Evolutionary conservation across 1,284 basidiomycete genomes (phyloP), one percentile per base, ranked within the genome.

Genomic region (Ceratobasidium sp.): DNA sequence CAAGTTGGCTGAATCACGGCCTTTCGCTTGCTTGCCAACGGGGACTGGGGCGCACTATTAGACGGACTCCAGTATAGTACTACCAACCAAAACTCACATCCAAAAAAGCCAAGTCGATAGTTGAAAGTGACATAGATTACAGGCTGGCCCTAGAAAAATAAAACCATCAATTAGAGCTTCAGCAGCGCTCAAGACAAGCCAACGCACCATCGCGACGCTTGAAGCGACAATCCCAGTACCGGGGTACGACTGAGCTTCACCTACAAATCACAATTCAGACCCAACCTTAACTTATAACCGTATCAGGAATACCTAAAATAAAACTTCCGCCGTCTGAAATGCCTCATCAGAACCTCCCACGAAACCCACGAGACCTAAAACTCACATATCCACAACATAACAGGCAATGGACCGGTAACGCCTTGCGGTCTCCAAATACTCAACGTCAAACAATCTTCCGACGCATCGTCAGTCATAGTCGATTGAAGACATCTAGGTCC

Each of bases 321-420:
- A 69, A 69, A 57, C 52, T 57, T 26, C 64, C 64, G 1, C 64
- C 64, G 41, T 55, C 52, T 69, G 18, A 23, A 16, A 43, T 41
- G 32, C 21, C 26, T 52, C 32, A 52, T 28, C n/a, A 54, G 18
- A 14, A 16, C 23, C 26, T 7, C 21, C 63, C 30, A 67, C 1
- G n/a, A 14, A 30, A 28, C 13, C 14, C 6, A 28, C 13, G 3
- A 57, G 38, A 7, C 3, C 11, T 9, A 14, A 18, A 11, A 69
- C 52, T 55, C 64, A 73, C 64, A 73, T 8, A 73, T 58, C 72
- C 72, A 73, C n/a, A 69, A 14, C 72, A 73, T 73, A 26, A 73
- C 72, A 23, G 72, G 72, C 4, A 73, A 14, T 26, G 38, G 32
- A 14, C 18, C 30, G 3, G 41, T 49, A 11, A 63, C 41, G n/a